Conservation (phyloP, 305 asterid species). For the Fraxinus latifolia region DNA sequence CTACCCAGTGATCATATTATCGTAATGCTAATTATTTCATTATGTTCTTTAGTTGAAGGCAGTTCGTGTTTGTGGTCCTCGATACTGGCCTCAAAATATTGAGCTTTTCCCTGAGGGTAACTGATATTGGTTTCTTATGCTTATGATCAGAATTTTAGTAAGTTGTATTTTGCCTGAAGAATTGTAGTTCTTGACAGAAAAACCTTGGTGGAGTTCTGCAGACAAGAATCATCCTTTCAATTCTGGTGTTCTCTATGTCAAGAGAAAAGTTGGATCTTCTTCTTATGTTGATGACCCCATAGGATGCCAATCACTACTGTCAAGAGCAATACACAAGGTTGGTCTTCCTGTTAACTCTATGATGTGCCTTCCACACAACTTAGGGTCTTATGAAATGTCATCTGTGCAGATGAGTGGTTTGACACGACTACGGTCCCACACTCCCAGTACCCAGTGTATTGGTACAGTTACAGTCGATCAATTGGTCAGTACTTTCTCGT, state of each 20-base stretch:
- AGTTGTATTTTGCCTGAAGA: conserved; percentile 23
- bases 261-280: conserved; percentile 93
- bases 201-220: conserved; percentile 89
- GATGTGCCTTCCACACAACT: conserved; percentile 14
- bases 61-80: conserved; percentile 98
- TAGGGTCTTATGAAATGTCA: conserved; percentile 23
- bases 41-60: conserved; percentile 67
- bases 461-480: conserved; percentile 74
- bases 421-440: conserved; percentile 48
- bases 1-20: conserved; percentile 6
- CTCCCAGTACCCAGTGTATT: conserved; percentile 34
- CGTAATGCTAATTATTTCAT: conserved; percentile 19
- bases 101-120: conserved; percentile 82
- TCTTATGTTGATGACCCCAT: conserved; percentile 94
- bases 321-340: conserved; percentile 96
- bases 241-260: conserved; percentile 82
- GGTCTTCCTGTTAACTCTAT: conserved; percentile 16
- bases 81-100: conserved; percentile 94
- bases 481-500: conserved; percentile 87
- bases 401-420: conserved; percentile 66
- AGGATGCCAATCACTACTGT: conserved; percentile 89
- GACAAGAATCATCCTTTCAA: conserved; percentile 77
- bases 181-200: conserved; percentile 49
- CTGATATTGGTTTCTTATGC: conserved; percentile 7
- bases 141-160: conserved; percentile 10